Evolutionary conservation across 331 rosid genomes (phyloP).

Genomic region (Erythrophleum ivorense): DNA sequence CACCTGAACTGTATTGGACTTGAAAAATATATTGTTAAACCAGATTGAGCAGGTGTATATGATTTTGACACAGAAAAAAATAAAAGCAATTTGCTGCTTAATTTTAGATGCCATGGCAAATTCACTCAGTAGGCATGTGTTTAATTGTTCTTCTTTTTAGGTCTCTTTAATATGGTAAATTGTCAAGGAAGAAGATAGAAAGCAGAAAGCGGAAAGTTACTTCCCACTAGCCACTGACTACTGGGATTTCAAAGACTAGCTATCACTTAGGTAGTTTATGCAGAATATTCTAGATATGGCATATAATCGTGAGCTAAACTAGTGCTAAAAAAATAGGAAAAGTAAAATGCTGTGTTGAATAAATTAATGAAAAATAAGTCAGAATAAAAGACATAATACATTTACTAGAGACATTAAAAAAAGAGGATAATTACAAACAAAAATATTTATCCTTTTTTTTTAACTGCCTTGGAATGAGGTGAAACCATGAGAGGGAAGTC

Average conservation of each 20-base stretch:
- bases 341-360: background rate
- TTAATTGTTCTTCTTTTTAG: background rate
- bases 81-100: background rate
- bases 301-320: background rate
- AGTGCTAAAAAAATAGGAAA: background rate
- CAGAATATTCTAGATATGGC: background rate
- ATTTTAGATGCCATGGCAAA: background rate
- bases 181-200: constrained; percentile 2
- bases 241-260: too few relatives aligned
- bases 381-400: background rate
- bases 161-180: constrained; percentile 5
- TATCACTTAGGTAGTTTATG: too few relatives aligned
- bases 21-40: constrained; percentile 1
- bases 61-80: background rate
- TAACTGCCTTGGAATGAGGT: background rate
- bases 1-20: constrained; percentile 14
- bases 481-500: background rate
- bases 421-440: too few relatives aligned
- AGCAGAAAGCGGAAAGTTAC: constrained; percentile 2
- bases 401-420: background rate
- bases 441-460: too few relatives aligned
- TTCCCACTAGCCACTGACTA: too few relatives aligned
- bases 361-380: background rate
- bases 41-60: constrained; percentile 6
- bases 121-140: background rate